Evolutionary conservation across 192 early-diverging fungal species (phyloP), one percentile per base, ranked within the genome.

Genomic region (Coemansia sp.): DNA sequence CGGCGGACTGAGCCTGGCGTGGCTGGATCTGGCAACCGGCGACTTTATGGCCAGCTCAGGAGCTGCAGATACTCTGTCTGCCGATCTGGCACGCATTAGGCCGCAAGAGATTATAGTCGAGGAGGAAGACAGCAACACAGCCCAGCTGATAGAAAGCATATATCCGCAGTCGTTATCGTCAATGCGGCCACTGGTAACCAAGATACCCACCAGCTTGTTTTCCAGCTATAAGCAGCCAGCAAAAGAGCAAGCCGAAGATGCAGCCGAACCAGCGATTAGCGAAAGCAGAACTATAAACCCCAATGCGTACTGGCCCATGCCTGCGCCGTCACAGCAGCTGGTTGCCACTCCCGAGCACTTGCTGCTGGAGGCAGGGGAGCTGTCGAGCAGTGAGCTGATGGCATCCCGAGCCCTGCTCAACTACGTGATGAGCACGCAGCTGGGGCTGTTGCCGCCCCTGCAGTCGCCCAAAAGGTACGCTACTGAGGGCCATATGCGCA

Each of bases 1-100:
- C 8, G n/a, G 34, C 7, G 31, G 17, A 44, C 46, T 90, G 17
- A 88, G 90, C 2, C 66, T 98, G 20, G 83, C 95, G 0, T 98
- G 95, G 95, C 64, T 89, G 3, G 95, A 98, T 80, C 59, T 98
- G 34, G 88, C 89, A 0, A 93, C 91, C 0, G 95, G 95, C 15
- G 92, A 93, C 34, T 94, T 94, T 48, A 80, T 85, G 56, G 82
- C 90, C 10, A 76, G 85, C 57, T 60, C 80, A 8, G 81, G 84
- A 2, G 68, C 60, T 0, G 38, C 74, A 5, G 58, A 58, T 0
- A 54, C 58, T 0, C 79, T 98, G 12, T 55, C 67, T 7, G 79
- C 85, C 7, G 88, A 93, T 53, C 40, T 98, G 28, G 81, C 85
- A 6, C 85, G 92, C 42, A 93, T 98, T 45, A 81, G 85, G 12